These are phyloP conservation scores for Phoma herbarum DNA, from an alignment of 2,329 filamentous ascomycete genomes.

Conservation along the genomic window DNA sequence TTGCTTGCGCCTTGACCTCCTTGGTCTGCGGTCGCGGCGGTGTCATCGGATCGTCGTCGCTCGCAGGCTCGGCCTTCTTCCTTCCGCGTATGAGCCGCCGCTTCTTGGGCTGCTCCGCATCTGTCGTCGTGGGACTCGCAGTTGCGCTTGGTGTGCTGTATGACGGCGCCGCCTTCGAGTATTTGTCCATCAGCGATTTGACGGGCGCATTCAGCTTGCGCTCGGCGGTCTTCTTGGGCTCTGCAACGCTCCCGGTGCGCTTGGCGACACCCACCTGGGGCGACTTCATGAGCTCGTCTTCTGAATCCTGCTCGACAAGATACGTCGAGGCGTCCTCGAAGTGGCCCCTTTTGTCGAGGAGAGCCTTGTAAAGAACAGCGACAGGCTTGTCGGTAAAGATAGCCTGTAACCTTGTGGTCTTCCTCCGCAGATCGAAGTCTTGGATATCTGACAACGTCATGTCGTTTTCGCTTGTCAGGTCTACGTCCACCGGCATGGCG, in stretches of 20 bases:
- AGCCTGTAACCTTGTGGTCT: slow-evolving; percentile 61
- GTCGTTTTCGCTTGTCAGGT: slow-evolving; percentile 32
- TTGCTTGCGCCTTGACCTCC: slow-evolving; percentile 11
- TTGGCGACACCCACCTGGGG: slow-evolving; percentile 36
- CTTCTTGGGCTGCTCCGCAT: slow-evolving; percentile 40
- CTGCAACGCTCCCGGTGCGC: slow-evolving; percentile 23
- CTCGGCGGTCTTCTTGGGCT: slow-evolving; percentile 60
- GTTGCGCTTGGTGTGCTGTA: slow-evolving; percentile 26
- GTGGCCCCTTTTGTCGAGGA: slow-evolving; percentile 61
- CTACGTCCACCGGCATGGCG: slow-evolving; percentile 46
- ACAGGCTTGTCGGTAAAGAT: slow-evolving; percentile 61
- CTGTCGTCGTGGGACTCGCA: slow-evolving; percentile 22
- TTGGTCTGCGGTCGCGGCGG: slow-evolving; percentile 34
- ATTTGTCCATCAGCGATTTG: slow-evolving; percentile 67
- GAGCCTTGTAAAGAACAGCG: slow-evolving; percentile 58
- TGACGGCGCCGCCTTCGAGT: slow-evolving; percentile 37
- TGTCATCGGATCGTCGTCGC: slow-evolving; percentile 30
- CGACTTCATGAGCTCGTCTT: slow-evolving; percentile 48
- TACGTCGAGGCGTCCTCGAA: slow-evolving; percentile 60
- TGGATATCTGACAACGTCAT: slow-evolving; percentile 41
- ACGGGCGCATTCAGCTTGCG: slow-evolving; percentile 64
- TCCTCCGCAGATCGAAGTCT: slow-evolving; percentile 59
- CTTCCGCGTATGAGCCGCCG: slow-evolving; percentile 61
- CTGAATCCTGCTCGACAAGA: slow-evolving; percentile 35
- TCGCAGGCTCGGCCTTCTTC: slow-evolving; percentile 44